Conservation (phyloP, 2,329 filamentous ascomycete species). For the Penicillium concentricum region DNA sequence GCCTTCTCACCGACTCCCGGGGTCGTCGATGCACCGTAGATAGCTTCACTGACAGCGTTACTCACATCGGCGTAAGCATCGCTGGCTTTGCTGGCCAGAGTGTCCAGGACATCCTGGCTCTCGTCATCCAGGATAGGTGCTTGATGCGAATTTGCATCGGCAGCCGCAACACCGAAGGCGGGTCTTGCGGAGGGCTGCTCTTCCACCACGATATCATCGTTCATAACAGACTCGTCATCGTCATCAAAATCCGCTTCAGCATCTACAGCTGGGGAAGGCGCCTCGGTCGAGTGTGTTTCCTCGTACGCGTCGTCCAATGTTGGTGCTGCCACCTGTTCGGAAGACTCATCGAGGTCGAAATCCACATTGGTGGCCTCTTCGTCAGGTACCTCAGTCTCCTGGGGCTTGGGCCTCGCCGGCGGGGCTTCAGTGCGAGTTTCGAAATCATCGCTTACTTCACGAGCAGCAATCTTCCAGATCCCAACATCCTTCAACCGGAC, state of each 20-base stretch:
- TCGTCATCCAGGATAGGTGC: conserved; percentile 45
- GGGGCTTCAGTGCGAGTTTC: conserved; percentile 56
- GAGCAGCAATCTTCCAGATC: conserved; percentile 75
- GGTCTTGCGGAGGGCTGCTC: conserved; percentile 38
- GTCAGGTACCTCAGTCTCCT: conserved; percentile 13
- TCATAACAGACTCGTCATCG: conserved; percentile 4
- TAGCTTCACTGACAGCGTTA: conserved; percentile 53
- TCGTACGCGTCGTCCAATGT: conserved; percentile 5
- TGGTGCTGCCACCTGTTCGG: not conserved
- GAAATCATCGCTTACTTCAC: conserved; percentile 77
- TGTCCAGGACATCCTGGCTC: conserved; percentile 48
- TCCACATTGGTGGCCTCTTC: conserved; percentile 9
- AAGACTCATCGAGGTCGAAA: conserved; percentile 4
- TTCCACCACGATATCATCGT: conserved; percentile 47
- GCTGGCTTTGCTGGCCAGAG: conserved; percentile 52
- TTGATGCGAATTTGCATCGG: conserved; percentile 16
- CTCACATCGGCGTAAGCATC: conserved; percentile 56
- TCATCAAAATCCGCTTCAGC: not conserved
- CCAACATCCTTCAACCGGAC: conserved; percentile 78
- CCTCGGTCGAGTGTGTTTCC: not conserved
- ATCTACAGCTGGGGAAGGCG: not conserved
- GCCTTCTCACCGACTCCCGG: conserved; percentile 51
- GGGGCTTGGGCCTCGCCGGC: conserved; percentile 31
- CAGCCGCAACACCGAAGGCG: conserved; percentile 23
- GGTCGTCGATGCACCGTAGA: conserved; percentile 47